Base-by-base conservation (phyloP, 805 yeast species). In the Zygotorulaspora sp. region DNA sequence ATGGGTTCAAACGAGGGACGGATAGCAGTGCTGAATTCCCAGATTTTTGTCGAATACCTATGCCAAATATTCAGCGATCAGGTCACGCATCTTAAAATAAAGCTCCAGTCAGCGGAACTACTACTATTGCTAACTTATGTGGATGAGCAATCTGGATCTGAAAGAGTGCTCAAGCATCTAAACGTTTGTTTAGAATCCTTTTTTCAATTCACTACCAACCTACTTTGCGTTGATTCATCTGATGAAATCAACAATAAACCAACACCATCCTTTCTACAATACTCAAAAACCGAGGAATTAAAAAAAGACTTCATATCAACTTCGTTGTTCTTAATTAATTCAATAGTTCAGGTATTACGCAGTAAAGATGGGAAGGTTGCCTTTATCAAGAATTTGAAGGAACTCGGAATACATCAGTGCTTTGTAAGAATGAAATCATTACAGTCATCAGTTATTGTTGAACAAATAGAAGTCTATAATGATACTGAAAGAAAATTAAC, bases 261-360 rank as follows among this genome's bases (percentile, higher is more conserved):
- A 4, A 27, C 28, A 10, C 35, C 32, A 9, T 28, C 32, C 1
- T 38, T 38, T 14, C 32, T 41, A 4, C 40, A 33, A 20, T 34
- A 41, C 14, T 39, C 50, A 12, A 48, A 45, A 28, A 40, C 52
- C 5, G 51, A 51, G n/a, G 46, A 47, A 35, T 13, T 41, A 25
- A 43, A 86, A 17, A 63, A 74, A 43, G 95, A 88, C 40, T 89
- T 84, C 58, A 72, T 83, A 11, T 62, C 81, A 34, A 70, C 84
- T 2, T 78, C 94, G 0, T 66, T 87, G 67, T 72, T 84, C 26
- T 68, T 90, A 28, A 66, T 87, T 22, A 78, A 80, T 49, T 77
- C 87, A 1, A 68, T 89, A 13, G 68, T 77, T 10, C 72, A 67
- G 47, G 77, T 53, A 42, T 61, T 48, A 49, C 59, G 45, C 28